These are phyloP conservation scores for Raddia guianensis DNA, from an alignment of 176 grass and related monocot species.

Conservation along the genomic window DNA sequence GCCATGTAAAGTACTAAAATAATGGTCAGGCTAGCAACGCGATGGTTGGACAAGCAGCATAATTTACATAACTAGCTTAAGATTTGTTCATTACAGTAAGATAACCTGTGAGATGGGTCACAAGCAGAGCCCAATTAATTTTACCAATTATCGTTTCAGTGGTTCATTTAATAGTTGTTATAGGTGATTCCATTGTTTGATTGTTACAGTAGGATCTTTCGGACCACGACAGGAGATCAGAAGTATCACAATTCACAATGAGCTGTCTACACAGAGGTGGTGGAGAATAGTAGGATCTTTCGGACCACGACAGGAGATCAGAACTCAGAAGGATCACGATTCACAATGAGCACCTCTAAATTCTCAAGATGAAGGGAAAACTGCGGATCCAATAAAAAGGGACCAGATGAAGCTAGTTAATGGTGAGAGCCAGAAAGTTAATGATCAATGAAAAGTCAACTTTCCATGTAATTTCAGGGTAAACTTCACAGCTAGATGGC, in stretches of 20 bases:
- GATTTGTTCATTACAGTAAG: background rate
- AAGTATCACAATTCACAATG: background rate
- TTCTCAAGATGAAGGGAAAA: constrained; percentile 8
- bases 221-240: background rate
- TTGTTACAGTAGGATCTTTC: background rate
- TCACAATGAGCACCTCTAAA: background rate
- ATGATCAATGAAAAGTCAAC: background rate
- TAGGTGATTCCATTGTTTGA: background rate
- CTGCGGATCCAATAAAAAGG: constrained; percentile 6
- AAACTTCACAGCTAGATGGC: background rate
- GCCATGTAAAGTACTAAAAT: background rate
- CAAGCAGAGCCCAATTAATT: background rate
- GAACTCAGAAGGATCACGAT: background rate
- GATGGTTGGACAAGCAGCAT: background rate
- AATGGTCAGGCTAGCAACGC: background rate
- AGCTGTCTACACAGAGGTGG: too few species aligned
- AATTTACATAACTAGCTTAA: constrained; percentile 10
- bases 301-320: background rate
- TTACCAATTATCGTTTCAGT: constrained; percentile 23
- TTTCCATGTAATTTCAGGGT: background rate
- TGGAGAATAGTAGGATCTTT: background rate
- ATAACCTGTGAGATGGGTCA: constrained; percentile 6
- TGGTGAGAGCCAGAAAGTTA: background rate
- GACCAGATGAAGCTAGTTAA: constrained; percentile 2
- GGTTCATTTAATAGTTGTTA: constrained; percentile 7